Evolutionary conservation across 2,329 filamentous ascomycete genomes (phyloP).

Genomic region (Coleophoma eucalyptorum): DNA sequence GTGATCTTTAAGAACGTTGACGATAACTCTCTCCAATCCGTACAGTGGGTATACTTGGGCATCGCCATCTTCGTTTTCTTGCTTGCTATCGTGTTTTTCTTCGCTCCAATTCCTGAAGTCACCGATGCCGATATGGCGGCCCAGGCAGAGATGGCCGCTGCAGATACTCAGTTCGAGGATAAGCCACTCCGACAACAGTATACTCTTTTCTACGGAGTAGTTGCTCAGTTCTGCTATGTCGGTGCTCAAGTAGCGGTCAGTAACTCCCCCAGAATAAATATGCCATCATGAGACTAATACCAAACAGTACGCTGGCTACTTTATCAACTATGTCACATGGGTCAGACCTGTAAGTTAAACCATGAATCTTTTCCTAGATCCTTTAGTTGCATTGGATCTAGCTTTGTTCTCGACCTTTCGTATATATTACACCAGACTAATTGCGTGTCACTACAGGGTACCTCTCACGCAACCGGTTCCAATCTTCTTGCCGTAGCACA

Average conservation of each 20-base stretch:
- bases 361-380: too few species aligned
- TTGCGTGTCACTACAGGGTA: background rate
- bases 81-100: slow-evolving; percentile 65
- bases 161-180: slow-evolving; percentile 14
- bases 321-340: slow-evolving; percentile 50
- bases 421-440: too few species aligned
- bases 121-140: slow-evolving; percentile 48
- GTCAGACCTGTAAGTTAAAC: slow-evolving; percentile 24
- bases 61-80: slow-evolving; percentile 71
- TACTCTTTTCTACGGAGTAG: slow-evolving; percentile 66
- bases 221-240: slow-evolving; percentile 77
- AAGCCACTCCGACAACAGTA: slow-evolving; percentile 30
- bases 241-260: slow-evolving; percentile 34
- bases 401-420: too few species aligned
- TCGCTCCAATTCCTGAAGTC: slow-evolving; percentile 59
- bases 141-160: slow-evolving; percentile 26
- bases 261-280: too few species aligned
- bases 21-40: slow-evolving; percentile 54
- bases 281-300: too few species aligned
- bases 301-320: slow-evolving; percentile 44
- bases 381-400: too few species aligned
- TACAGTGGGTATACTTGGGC: slow-evolving; percentile 81
- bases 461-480: slow-evolving; percentile 45
- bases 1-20: slow-evolving; percentile 60
- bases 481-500: slow-evolving; percentile 72